Evolutionary conservation across 75 land plant genomes (phyloP), one percentile per base, ranked within the genome.

Genomic region (Picea glauca): DNA sequence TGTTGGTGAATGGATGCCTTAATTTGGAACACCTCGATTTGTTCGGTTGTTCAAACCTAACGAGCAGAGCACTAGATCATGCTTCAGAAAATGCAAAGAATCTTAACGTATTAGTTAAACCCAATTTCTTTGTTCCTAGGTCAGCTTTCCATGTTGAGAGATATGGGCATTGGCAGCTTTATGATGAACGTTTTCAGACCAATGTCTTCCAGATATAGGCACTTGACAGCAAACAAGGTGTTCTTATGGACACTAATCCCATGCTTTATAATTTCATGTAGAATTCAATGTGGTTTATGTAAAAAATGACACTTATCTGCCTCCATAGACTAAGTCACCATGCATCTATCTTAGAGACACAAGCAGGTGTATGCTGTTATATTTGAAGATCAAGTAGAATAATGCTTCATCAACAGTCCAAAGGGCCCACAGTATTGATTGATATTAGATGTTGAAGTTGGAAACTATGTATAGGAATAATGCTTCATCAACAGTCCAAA

Each of bases 81-180:
- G 83, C 87, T 0, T 8, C 76, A 63, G 62, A 58, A 21, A 78
- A 65, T 38, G 26, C 85, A 79, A 84, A 82, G 70, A 35, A 80
- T 33, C 79, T 88, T 78, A 89, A 84, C 78, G 17, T 40, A 76
- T 23, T 88, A 32, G 60, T 74, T 75, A 84, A 62, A 67, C 86
- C 88, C 13, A 83, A 87, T 76, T 81, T 78, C 67, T 81, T 75
- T 40, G 85, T 83, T 20, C 88, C 88, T 0, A 60, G 79, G 74
- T 79, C 85, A 11, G 63, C 80, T 13, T 77, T 79, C 78, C 75
- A 85, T 70, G 58, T 72, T 13, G 90, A 84, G 20, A 82, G 93
- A 38, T 91, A 91, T 82, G 87, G 89, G 13, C 93, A 91, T 78
- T 91, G 93, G 93, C 77, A 79, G 65, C 80, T 91, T 77, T 91